Base-by-base conservation (phyloP, 2,329 filamentous ascomycete species). In the Aspergillus candidus region DNA sequence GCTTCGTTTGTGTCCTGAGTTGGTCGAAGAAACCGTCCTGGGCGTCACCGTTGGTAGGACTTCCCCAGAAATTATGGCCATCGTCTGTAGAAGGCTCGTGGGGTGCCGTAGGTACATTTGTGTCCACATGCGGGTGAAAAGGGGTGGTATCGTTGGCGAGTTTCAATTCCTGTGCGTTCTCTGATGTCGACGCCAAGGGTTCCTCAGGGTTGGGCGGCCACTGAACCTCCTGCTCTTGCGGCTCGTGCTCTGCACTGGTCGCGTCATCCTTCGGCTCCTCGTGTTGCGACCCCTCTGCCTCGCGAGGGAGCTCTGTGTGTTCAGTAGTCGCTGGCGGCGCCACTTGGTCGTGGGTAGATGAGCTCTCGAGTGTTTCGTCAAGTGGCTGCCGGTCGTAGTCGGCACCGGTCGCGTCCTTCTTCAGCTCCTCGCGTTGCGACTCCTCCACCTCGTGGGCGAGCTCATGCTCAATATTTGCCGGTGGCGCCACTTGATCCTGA, bases 21-120 rank as follows among this genome's bases (percentile, higher is more conserved):
- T 80, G 73, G 37, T 66, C 70, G 57, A 86, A 87, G 53, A 88
- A 87, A 49, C 81, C 79, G 44, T 70, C 72, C 6, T 40, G 53
- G 13, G 72, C 68, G 11, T 68, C 64, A 6, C 70, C 66, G 13
- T 71, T 66, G 12, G 73, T 72, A 38, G 62, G 54, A 44, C 63
- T 61, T 66, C 67, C 55, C 81, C 80, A 49, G 71, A 59, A 47
- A 22, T 47, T 50, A 31, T 47, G 52, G n/a, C 50, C 47, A n/a
- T 43, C 44, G 10, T 47, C n/a, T 6, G 32, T 41, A 14, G 45
- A 12, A n/a, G 54, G 50, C 22, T 40, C 47, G 17, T 56, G 43
- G 6, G 43, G 31, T 22, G 42, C 37, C 12, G 47, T 40, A 2
- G 22, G 3, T 27, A 27, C 22, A 3, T 10, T 10, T 27, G 22